Conservation (phyloP, 495 filamentous ascomycete species). For the Rhizodiscina lignyota region DNA sequence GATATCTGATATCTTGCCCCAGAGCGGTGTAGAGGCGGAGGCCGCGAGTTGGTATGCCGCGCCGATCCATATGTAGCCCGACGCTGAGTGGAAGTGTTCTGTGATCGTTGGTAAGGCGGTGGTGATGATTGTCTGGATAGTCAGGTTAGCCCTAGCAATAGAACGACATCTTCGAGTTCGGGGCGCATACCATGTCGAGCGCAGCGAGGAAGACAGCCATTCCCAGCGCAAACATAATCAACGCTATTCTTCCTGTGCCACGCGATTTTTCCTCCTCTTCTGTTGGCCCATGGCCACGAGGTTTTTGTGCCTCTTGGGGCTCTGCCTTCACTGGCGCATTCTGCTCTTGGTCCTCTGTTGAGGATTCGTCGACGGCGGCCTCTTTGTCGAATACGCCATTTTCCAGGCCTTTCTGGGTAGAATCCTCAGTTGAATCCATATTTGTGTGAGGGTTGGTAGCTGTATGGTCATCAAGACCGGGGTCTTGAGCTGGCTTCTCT, state of each 20-base stretch:
- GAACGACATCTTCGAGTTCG: background rate
- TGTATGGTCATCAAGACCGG: too few species aligned
- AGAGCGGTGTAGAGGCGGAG: slow-evolving; percentile 50
- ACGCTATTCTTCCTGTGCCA: slow-evolving; percentile 19
- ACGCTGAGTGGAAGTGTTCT: slow-evolving; percentile 24
- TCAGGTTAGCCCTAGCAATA: background rate
- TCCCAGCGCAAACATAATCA: slow-evolving; percentile 22
- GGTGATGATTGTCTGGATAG: slow-evolving; percentile 26
- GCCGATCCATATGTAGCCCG: slow-evolving; percentile 39
- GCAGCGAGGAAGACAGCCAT: slow-evolving; percentile 26
- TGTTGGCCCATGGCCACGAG: too few species aligned
- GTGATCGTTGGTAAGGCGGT: slow-evolving; percentile 34
- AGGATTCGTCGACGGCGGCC: too few species aligned
- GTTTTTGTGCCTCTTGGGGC: too few species aligned
- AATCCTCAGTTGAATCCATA: too few species aligned
- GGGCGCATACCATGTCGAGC: slow-evolving; percentile 9
- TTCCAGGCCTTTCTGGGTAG: too few species aligned
- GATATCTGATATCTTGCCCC: slow-evolving; percentile 78
- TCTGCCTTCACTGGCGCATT: too few species aligned
- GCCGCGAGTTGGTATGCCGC: slow-evolving; percentile 42
- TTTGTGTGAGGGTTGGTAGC: too few species aligned
- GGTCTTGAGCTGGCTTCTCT: too few species aligned
- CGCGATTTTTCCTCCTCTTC: slow-evolving; percentile 7
- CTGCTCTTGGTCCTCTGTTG: too few species aligned
- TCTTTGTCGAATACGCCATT: too few species aligned